These are phyloP conservation scores for Saccharum officinarum DNA, from an alignment of 176 grass and related monocot species.

Conservation along the genomic window DNA sequence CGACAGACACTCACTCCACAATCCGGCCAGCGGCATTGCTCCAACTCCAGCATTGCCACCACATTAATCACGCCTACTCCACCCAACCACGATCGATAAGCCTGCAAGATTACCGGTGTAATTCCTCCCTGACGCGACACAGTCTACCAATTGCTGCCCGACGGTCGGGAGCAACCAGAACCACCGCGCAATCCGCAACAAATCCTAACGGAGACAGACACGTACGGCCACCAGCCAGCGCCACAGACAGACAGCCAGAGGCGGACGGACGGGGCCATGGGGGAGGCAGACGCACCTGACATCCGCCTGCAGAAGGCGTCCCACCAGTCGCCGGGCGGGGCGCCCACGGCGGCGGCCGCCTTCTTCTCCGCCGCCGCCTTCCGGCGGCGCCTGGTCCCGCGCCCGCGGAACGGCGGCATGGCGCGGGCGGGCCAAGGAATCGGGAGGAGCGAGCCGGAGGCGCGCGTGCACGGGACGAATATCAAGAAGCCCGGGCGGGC, in stretches of 20 bases:
- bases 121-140: slow-evolving; percentile 16
- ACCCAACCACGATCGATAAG: neutral
- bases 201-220: slow-evolving; percentile 21
- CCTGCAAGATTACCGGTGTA: neutral
- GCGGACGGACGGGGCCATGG: neutral
- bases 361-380: slow-evolving; percentile 57
- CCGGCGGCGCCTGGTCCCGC: slow-evolving; percentile 41
- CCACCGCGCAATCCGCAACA: slow-evolving; percentile 26
- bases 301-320: slow-evolving; percentile 49
- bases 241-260: neutral
- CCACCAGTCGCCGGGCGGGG: slow-evolving; percentile 44
- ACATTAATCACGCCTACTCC: slow-evolving; percentile 13
- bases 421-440: neutral
- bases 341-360: slow-evolving; percentile 27
- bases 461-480: neutral
- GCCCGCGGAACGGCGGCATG: slow-evolving; percentile 32
- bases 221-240: neutral
- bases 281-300: slow-evolving; percentile 27
- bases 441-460: neutral
- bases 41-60: neutral
- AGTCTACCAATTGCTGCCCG: slow-evolving; percentile 31
- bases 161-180: neutral
- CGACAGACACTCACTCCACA: neutral
- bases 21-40: slow-evolving; percentile 16
- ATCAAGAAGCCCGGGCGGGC: slow-evolving; percentile 8